Percentiles rank a stretch among this genome's conserved stretches.
Evolutionary conservation across 1,284 basidiomycete genomes (phyloP).

Genomic region (Puccinia coronata): DNA sequence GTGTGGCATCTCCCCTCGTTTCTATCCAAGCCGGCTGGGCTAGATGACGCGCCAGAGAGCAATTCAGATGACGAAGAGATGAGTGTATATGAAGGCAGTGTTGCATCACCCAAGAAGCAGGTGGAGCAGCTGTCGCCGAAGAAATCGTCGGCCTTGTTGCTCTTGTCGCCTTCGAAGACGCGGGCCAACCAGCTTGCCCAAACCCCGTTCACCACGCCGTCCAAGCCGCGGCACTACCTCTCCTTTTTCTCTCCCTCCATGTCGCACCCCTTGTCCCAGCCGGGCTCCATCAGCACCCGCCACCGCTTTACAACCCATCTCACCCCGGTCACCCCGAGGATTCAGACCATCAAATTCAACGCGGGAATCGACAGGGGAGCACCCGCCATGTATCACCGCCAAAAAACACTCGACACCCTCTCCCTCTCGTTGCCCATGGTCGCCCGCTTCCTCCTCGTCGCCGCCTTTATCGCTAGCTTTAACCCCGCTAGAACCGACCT

Average conservation of each 20-base stretch:
- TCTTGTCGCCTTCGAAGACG: constrained; percentile 32
- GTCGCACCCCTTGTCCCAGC: neutral
- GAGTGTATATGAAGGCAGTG: neutral
- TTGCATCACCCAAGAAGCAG: neutral
- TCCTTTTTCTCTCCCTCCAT: constrained; percentile 26
- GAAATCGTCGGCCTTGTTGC: constrained; percentile 6
- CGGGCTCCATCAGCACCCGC: constrained; percentile 5
- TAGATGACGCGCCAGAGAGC: neutral
- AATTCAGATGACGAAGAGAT: constrained; percentile 6
- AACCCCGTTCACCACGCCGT: constrained; percentile 35
- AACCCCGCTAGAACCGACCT: constrained; percentile 40
- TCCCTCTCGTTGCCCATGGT: constrained; percentile 30
- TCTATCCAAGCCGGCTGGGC: constrained; percentile 2
- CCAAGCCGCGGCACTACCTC: constrained; percentile 38
- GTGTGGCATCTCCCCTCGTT: constrained; percentile 32
- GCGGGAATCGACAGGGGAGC: constrained; percentile 4
- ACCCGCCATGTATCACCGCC: constrained; percentile 24
- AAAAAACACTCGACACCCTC: constrained; percentile 32
- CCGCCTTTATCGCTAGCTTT: constrained; percentile 34
- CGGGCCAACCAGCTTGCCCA: constrained; percentile 25
- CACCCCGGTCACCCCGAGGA: neutral
- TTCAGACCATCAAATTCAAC: constrained; percentile 1
- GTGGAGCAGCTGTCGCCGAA: neutral
- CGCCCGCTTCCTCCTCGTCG: constrained; percentile 24
- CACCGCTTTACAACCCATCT: constrained; percentile 22